Percentiles rank a stretch among this genome's conserved stretches.
These are phyloP conservation scores for Chlorella sp. DNA, from an alignment of 139 green algal genomes.

Conservation along the genomic window DNA sequence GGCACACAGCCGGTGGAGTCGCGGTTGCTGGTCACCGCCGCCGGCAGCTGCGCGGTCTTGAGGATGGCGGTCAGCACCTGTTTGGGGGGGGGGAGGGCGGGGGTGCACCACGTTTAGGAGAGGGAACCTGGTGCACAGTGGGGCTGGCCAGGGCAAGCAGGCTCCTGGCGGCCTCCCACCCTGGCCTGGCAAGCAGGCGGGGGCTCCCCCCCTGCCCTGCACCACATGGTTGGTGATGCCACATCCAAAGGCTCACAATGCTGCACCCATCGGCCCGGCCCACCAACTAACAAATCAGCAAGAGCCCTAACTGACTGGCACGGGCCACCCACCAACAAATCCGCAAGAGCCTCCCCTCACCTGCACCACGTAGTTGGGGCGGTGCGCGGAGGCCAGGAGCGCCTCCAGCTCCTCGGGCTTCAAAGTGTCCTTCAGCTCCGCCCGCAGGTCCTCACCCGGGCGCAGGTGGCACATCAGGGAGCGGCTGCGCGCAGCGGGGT, in stretches of 20 bases:
- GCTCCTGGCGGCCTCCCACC: too few species aligned
- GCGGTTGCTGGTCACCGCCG: slow-evolving; percentile 13
- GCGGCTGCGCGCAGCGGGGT: neutral
- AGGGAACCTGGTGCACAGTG: too few species aligned
- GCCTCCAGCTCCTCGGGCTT: slow-evolving; percentile 32
- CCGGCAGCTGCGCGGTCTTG: slow-evolving; percentile 24
- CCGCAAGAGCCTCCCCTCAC: neutral
- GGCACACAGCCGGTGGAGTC: neutral
- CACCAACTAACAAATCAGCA: neutral
- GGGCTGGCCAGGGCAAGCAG: too few species aligned
- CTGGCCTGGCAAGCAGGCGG: neutral
- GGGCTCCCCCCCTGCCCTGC: neutral
- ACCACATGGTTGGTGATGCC: too few species aligned
- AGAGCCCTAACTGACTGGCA: neutral
- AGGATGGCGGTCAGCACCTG: slow-evolving; percentile 25
- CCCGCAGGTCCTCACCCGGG: slow-evolving; percentile 20
- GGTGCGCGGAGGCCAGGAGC: slow-evolving; percentile 42
- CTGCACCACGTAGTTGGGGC: slow-evolving; percentile 44
- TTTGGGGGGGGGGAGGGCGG: neutral
- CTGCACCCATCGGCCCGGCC: too few species aligned
- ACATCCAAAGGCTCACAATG: too few species aligned
- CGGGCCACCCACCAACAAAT: neutral
- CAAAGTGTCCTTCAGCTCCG: slow-evolving; percentile 39
- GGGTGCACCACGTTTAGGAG: too few species aligned
- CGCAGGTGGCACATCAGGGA: slow-evolving; percentile 41